Conservation (phyloP, 768 basidiomycete species). For the Mycena kentingensis region DNA sequence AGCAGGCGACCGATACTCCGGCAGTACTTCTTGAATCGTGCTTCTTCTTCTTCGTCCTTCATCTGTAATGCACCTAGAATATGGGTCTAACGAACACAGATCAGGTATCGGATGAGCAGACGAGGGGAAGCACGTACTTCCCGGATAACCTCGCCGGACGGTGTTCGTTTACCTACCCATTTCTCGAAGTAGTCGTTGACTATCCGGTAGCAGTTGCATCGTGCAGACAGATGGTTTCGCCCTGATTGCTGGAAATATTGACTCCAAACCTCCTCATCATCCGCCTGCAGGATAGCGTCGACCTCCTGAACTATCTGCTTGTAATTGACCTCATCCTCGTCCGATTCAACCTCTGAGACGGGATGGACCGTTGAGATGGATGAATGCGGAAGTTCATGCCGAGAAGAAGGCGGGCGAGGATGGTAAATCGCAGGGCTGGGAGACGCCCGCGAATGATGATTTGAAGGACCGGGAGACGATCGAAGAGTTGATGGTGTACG, state of each 20-base stretch:
- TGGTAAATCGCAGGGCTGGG: conserved; percentile 3
- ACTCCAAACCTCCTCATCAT: conserved; percentile 45
- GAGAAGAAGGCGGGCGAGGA: no score
- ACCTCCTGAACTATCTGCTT: background rate
- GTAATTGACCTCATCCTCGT: background rate
- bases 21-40: conserved; percentile 45
- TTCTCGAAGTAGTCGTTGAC: no score
- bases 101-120: no score
- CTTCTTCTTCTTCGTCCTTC: no score
- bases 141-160: no score
- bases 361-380: background rate
- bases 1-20: conserved; percentile 56
- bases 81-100: no score
- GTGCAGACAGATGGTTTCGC: background rate
- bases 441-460: background rate
- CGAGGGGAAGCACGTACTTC: no score
- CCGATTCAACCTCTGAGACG: background rate
- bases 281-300: conserved; percentile 14
- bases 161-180: no score
- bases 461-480: no score
- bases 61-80: no score
- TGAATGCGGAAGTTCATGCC: no score
- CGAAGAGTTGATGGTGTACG: conserved; percentile 8
- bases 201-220: no score
- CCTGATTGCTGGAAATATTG: conserved; percentile 41